phyloP scores from a whole-genome alignment of 2,329 filamentous ascomycete species.

The Diaporthe amygdali region DNA sequence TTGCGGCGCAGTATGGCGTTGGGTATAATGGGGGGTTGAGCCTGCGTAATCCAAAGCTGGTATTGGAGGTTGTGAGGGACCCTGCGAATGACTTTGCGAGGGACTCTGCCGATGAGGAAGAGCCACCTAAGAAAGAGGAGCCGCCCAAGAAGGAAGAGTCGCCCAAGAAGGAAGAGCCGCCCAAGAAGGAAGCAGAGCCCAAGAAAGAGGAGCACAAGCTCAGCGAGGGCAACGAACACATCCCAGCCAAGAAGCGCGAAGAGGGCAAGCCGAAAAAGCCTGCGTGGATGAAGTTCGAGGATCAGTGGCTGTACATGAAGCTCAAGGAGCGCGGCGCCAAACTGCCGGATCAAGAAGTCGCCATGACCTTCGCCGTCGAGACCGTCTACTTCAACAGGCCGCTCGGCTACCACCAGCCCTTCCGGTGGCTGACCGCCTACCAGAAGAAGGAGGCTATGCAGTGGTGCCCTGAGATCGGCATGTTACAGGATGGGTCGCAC shows the following conservation, averaged over 20 bases:
- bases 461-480: conserved; percentile 37
- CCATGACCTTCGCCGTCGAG: conserved; percentile 33
- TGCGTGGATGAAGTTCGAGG: conserved; percentile 28
- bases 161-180: background rate
- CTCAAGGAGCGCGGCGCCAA: conserved; percentile 36
- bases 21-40: conserved; percentile 41
- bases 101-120: background rate
- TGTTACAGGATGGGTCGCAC: conserved; percentile 26
- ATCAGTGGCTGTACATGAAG: conserved; percentile 35
- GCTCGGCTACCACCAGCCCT: conserved; percentile 34
- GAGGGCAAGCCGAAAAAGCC: background rate
- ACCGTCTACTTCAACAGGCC: conserved; percentile 31
- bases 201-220: background rate
- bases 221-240: too few species aligned
- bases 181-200: background rate
- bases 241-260: background rate
- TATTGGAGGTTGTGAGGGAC: conserved; percentile 26
- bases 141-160: background rate
- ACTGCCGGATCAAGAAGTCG: conserved; percentile 30
- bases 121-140: background rate
- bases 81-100: conserved; percentile 20
- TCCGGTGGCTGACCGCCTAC: conserved; percentile 24
- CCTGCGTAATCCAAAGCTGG: conserved; percentile 35
- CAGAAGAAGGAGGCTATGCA: conserved; percentile 33
- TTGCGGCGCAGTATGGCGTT: conserved; percentile 27